Evolutionary conservation across 164 flowering plant species (phyloP), one percentile per base, ranked within the genome.

Genomic region (Umbellularia californica): DNA sequence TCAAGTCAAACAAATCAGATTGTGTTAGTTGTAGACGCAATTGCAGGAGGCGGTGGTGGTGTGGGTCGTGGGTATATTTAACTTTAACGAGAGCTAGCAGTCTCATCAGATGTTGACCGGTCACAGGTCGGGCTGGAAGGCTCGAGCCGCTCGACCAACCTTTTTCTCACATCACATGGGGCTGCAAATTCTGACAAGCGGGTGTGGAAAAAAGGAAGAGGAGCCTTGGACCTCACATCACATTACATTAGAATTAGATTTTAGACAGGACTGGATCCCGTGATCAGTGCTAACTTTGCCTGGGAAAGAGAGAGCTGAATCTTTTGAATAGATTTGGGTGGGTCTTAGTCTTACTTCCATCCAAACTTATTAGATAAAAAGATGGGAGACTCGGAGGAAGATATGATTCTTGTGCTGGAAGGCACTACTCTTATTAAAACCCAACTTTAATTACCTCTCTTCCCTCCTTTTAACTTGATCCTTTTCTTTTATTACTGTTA

Each of bases 211-310:
- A 24, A 13, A 11, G 23, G 5, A 11, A 7, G 67, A 60, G 64
- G 17, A 9, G 64, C 24, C 24, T 19, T 60, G 64, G 20, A 5
- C 20, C 23, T 6, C 64, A 12, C 15, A 23, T 64, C 3, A 10
- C 66, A 63, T 14, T 52, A 11, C 10, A 63, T 51, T 51, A 22
- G n/a, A 63, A 24, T 41, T 17, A 14, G 50, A 30, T 28, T 67
- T 28, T 15, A 28, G 70, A 67, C 15, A 20, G 7, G 69, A 67
- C 50, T n/a, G 35, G 47, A 14, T 50, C 50, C 70, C 70, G 70
- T 67, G 70, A 67, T 67, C 41, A 67, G 30, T 67, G 70, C 41
- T 17, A 67, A 15, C 28, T 14, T 67, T 67, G 70, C 70, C 70
- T 17, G 4, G 27, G 50, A 67, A 30, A 67, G 70, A 20, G 11